Conservation (phyloP, 208 protist genomes). For the Trypanosoma grayi region DNA sequence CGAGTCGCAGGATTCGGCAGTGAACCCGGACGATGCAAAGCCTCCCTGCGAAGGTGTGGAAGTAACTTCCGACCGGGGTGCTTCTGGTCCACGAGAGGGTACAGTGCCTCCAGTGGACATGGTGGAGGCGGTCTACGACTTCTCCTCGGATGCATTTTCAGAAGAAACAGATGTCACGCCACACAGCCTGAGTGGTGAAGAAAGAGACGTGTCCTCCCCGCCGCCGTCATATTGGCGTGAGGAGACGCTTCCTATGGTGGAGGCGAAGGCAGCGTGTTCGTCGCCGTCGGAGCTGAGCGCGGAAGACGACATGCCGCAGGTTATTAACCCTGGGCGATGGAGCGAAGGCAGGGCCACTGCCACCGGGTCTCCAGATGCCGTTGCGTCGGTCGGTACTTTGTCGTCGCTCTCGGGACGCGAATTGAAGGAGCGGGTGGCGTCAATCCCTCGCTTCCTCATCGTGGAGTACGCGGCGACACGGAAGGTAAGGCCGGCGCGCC, state of each 20-base stretch:
- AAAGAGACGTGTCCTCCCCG: not conserved
- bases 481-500: not conserved
- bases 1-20: too few relatives aligned
- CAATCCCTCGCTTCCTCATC: constrained; percentile 3
- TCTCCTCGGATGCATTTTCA: constrained; percentile 21
- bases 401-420: not conserved
- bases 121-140: not conserved
- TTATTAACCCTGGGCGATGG: not conserved
- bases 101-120: constrained; percentile 7
- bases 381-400: not conserved
- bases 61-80: not conserved
- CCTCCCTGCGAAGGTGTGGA: not conserved
- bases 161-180: constrained; percentile 8
- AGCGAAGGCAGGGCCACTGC: not conserved
- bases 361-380: not conserved
- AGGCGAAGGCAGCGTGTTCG: not conserved
- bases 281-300: not conserved
- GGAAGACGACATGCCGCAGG: not conserved
- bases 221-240: constrained; percentile 15
- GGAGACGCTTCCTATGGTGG: constrained; percentile 18
- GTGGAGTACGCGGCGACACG: not conserved
- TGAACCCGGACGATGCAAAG: not conserved
- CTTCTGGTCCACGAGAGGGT: not conserved
- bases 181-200: not conserved
- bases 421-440: constrained; percentile 1